Conservation (phyloP, 306 rosid genomes). For the Quercus ilex region DNA sequence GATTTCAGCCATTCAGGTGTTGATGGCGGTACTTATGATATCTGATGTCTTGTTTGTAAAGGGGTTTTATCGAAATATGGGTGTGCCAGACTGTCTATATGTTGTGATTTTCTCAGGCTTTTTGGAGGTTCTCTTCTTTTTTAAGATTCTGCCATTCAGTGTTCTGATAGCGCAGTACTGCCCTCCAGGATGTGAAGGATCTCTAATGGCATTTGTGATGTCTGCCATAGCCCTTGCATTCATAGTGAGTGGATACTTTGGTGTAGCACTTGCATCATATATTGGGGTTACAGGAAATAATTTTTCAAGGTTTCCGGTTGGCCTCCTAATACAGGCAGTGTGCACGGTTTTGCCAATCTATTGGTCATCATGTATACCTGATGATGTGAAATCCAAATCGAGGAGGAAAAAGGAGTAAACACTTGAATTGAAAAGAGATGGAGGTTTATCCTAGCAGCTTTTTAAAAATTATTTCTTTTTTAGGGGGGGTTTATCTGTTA, state of each 20-base stretch:
- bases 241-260: slow-evolving; percentile 81
- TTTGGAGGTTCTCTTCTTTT: slow-evolving; percentile 65
- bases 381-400: slow-evolving; percentile 37
- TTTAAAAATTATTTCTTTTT: too few relatives aligned
- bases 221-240: slow-evolving; percentile 70
- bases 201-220: slow-evolving; percentile 89
- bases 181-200: slow-evolving; percentile 92
- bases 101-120: slow-evolving; percentile 78
- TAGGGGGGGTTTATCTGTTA: too few relatives aligned
- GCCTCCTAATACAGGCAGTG: slow-evolving; percentile 59
- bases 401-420: slow-evolving; percentile 29
- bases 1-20: slow-evolving; percentile 61
- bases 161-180: slow-evolving; percentile 67
- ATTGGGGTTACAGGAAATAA: slow-evolving; percentile 59
- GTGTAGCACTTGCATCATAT: slow-evolving; percentile 70
- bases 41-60: slow-evolving; percentile 78
- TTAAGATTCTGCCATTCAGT: slow-evolving; percentile 82
- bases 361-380: slow-evolving; percentile 81
- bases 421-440: neutral
- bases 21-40: slow-evolving; percentile 67
- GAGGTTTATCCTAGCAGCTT: too few relatives aligned
- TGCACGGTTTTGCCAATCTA: slow-evolving; percentile 66
- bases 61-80: slow-evolving; percentile 64
- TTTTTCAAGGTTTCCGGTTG: slow-evolving; percentile 74
- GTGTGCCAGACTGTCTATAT: slow-evolving; percentile 61